Conservation (phyloP, 2,329 filamentous ascomycete genomes). For the Erysiphe pulchra region DNA sequence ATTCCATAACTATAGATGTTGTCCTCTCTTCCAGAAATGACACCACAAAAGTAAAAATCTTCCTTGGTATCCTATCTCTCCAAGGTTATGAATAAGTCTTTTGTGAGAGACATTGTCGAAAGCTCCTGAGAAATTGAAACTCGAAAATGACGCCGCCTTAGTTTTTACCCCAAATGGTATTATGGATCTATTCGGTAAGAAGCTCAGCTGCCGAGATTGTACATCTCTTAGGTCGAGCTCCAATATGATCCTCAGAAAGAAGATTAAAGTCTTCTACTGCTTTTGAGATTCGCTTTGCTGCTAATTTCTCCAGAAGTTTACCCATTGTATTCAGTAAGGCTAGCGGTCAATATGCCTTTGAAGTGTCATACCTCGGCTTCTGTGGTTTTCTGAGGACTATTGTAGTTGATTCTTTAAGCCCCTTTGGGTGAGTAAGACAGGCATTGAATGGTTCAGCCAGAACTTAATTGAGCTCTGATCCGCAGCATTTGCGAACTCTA, state of each 20-base stretch:
- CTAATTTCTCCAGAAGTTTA: background rate
- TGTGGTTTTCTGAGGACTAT: background rate
- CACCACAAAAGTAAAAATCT: background rate
- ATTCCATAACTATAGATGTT: background rate
- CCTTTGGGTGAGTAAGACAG: background rate
- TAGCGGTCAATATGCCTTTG: background rate
- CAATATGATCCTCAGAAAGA: background rate
- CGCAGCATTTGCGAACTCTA: too few species aligned
- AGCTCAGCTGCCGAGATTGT: background rate
- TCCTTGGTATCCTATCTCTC: background rate
- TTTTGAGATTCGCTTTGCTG: too few species aligned
- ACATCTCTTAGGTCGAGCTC: background rate
- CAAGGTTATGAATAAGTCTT: background rate
- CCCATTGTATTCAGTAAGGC: background rate
- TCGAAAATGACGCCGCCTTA: background rate
- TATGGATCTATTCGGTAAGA: background rate
- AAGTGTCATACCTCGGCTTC: background rate
- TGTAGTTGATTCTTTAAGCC: background rate
- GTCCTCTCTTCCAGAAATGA: slow-evolving; percentile 1
- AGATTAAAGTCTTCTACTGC: too few species aligned
- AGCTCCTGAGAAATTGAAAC: background rate
- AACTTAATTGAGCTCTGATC: too few species aligned
- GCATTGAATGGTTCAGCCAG: too few species aligned
- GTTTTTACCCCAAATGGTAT: background rate
- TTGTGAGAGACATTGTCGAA: background rate